Evolutionary conservation across 1,139 yeast genomes (phyloP), one percentile per base, ranked within the genome.

Genomic region (Scheffersomyces quercinus): DNA sequence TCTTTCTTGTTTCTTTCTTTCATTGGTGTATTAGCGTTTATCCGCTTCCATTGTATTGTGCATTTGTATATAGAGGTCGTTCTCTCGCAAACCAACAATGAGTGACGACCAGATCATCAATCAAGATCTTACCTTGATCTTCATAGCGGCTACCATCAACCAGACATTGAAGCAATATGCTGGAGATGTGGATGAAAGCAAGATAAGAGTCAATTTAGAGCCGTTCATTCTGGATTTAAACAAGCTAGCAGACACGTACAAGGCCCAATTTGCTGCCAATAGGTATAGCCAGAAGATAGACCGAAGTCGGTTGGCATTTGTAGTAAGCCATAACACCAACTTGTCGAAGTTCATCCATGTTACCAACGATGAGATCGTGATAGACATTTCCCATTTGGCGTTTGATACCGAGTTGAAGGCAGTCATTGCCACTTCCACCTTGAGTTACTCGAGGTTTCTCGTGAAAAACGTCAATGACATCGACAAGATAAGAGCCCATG

Each of bases 121-220:
- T 37, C 46, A 50, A 28, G 65, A 63, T 14, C 50, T 64, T 15
- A 51, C 52, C 42, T 57, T 55, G 44, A 45, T 68, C 26, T 55
- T 68, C 11, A 55, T 68, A 5, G 68, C 68, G 11, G 57, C 74
- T 6, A 55, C 68, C 7, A 55, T 69, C 44, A 65, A 68, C 49
- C 51, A 49, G 31, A 41, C 56, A 4, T 52, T 67, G 34, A 54
- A 56, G 38, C 46, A 50, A 28, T 51, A 52, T 36, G 48, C 52
- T 14, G 40, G 42, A 15, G 15, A 29, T 13, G 31, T 12, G 13
- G 38, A 44, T 12, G 56, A 54, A 14, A 41, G 47, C 36, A 51
- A 48, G 39, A 53, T 57, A 1, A 44, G 42, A 13, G 40, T 64
- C 14, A 56, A 56, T 7, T 45, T 57, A 13, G 44, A 49, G 15